Evolutionary conservation across 2,329 filamentous ascomycete genomes (phyloP).

Genomic region (Fusarium solani-melongenae): DNA sequence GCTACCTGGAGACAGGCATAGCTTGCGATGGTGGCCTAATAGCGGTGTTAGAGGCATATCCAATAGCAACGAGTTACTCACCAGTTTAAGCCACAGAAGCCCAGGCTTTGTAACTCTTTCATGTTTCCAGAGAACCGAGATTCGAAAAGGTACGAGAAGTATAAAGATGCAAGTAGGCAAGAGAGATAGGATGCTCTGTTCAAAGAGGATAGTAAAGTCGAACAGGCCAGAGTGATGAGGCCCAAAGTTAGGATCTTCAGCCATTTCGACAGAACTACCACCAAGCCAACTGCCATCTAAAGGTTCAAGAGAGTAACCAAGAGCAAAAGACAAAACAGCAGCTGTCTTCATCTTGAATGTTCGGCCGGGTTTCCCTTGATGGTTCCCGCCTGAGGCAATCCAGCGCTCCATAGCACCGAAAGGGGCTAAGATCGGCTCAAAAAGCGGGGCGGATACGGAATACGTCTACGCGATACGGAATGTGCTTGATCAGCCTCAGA

Average conservation of each 20-base stretch:
- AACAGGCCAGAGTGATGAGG: conserved; percentile 40
- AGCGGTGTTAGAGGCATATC: background rate
- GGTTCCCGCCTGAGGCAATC: background rate
- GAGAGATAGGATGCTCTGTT: conserved; percentile 46
- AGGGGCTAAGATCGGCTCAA: background rate
- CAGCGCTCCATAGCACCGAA: conserved; percentile 25
- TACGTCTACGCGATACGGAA: conserved; percentile 17
- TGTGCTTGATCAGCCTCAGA: background rate
- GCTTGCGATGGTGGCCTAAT: conserved; percentile 14
- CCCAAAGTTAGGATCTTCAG: conserved; percentile 39
- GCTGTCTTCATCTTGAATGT: background rate
- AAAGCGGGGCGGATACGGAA: conserved; percentile 6
- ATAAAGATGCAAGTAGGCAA: conserved; percentile 42
- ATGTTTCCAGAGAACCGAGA: conserved; percentile 21
- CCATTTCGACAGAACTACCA: background rate
- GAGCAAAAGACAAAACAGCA: background rate
- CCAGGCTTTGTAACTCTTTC: background rate
- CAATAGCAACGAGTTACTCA: background rate
- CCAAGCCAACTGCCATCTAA: too few relatives aligned
- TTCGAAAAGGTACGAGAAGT: conserved; percentile 32
- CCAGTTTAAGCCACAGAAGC: conserved; percentile 40
- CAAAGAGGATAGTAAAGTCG: conserved; percentile 47
- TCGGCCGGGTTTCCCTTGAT: background rate
- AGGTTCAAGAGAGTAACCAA: background rate
- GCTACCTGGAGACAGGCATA: conserved; percentile 37